phyloP scores from a whole-genome alignment of 2,329 filamentous ascomycete genomes.

The Colletotrichum agaves region DNA sequence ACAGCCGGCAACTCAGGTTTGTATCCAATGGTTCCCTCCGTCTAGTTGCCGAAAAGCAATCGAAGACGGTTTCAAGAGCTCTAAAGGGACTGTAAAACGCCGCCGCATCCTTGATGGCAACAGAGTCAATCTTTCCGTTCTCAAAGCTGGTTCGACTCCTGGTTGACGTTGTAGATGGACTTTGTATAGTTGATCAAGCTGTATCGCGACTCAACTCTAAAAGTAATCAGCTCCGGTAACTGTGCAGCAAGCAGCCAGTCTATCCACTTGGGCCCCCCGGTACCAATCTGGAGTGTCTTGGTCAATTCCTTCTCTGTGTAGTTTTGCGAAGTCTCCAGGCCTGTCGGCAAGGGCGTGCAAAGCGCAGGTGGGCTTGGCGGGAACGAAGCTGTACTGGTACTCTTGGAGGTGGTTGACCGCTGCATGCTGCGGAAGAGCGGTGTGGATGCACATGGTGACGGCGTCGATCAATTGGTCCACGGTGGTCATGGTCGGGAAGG shows the following conservation, averaged over 20 bases:
- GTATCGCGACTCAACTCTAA: conserved; percentile 44
- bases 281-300: conserved; percentile 53
- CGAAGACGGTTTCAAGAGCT: conserved; percentile 43
- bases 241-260: conserved; percentile 59
- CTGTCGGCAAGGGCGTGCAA: conserved; percentile 47
- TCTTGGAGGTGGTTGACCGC: conserved; percentile 63
- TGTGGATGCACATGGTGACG: conserved; percentile 63
- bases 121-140: conserved; percentile 37
- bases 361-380: conserved; percentile 56
- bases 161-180: conserved; percentile 47
- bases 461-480: conserved; percentile 55
- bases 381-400: conserved; percentile 60
- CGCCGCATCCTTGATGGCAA: conserved; percentile 29
- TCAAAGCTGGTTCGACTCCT: conserved; percentile 38
- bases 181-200: conserved; percentile 52
- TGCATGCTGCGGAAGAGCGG: conserved; percentile 60
- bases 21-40: conserved; percentile 48
- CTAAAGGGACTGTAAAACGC: conserved; percentile 45
- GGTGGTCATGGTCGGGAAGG: conserved; percentile 55
- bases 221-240: conserved; percentile 57
- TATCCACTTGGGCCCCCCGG: conserved; percentile 41
- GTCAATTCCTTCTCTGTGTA: conserved; percentile 49
- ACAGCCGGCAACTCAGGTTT: conserved; percentile 50
- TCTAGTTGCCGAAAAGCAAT: conserved; percentile 45
- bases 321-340: conserved; percentile 43